A percentile compares a stretch with the other conserved stretches of the same genome.
Evolutionary conservation across 1,139 yeast species (phyloP).

Genomic region (Suhomyces bolitotheri): DNA sequence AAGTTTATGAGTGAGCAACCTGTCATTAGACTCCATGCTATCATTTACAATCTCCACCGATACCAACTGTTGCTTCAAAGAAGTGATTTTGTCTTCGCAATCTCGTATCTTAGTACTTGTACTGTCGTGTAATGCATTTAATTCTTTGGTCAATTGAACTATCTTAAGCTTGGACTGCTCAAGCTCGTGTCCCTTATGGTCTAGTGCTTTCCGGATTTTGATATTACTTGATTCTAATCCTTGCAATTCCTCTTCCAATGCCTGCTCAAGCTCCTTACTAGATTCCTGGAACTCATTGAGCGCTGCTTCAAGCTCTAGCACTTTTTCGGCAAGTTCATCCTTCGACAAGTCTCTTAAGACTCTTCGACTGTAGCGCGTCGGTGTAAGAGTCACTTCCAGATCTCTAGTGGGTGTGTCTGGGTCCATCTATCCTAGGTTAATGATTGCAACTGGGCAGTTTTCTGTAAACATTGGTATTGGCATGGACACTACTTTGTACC

Average conservation of each 20-base stretch:
- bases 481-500: neutral
- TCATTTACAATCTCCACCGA: constrained; percentile 45
- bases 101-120: constrained; percentile 18
- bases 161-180: constrained; percentile 16
- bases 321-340: constrained; percentile 31
- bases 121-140: constrained; percentile 25
- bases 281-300: constrained; percentile 45
- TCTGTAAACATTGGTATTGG: constrained; percentile 2
- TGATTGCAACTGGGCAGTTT: constrained; percentile 1
- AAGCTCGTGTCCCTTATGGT: constrained; percentile 19
- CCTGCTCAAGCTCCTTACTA: constrained; percentile 45
- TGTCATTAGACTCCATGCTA: constrained; percentile 41
- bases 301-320: constrained; percentile 39
- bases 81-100: constrained; percentile 23
- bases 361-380: constrained; percentile 15
- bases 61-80: constrained; percentile 35
- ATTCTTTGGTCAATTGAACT: constrained; percentile 22
- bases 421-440: constrained; percentile 7
- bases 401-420: constrained; percentile 14
- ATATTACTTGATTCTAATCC: constrained; percentile 32
- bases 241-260: constrained; percentile 45
- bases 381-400: constrained; percentile 14
- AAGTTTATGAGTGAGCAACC: constrained; percentile 35
- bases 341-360: constrained; percentile 22
- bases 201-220: constrained; percentile 18